A percentile compares a stretch with the other conserved stretches of the same genome.
Conservation (phyloP, 2,329 filamentous ascomycete genomes). For the Periglandula ipomoeae region DNA sequence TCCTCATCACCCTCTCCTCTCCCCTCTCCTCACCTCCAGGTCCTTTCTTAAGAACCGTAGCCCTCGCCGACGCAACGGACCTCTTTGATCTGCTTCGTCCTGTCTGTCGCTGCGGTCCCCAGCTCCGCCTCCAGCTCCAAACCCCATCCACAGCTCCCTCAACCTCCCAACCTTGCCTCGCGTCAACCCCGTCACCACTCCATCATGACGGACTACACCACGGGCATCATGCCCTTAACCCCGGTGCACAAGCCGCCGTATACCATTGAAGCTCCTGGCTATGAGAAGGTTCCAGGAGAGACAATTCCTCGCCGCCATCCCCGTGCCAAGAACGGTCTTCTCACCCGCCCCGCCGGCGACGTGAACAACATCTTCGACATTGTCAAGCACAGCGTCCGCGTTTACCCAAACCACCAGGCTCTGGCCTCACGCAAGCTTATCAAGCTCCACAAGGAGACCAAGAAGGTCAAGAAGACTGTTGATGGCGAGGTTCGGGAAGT, state of each 20-base stretch:
- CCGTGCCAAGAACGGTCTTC: constrained; percentile 60
- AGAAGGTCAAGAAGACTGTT: constrained; percentile 82
- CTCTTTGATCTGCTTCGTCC: background rate
- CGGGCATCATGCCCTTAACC: constrained; percentile 41
- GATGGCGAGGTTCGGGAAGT: constrained; percentile 72
- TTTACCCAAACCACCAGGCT: constrained; percentile 54
- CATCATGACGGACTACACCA: constrained; percentile 23
- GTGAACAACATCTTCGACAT: constrained; percentile 74
- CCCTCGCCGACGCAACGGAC: background rate
- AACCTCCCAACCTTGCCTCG: background rate
- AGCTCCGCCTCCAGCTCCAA: background rate
- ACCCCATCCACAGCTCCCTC: background rate
- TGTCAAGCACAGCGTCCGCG: constrained; percentile 56
- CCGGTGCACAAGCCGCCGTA: constrained; percentile 64
- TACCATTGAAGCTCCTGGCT: constrained; percentile 62
- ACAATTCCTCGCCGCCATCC: constrained; percentile 73
- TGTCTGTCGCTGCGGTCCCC: background rate
- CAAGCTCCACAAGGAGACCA: constrained; percentile 71
- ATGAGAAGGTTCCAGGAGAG: constrained; percentile 64
- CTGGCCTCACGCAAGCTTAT: constrained; percentile 66
- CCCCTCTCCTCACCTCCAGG: background rate
- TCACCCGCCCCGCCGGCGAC: constrained; percentile 55
- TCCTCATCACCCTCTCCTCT: background rate
- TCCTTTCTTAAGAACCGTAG: background rate
- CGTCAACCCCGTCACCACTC: background rate